Evolutionary conservation across 495 filamentous ascomycete species (phyloP), one percentile per base, ranked within the genome.

Genomic region (Rostrohypoxylon terebratum): DNA sequence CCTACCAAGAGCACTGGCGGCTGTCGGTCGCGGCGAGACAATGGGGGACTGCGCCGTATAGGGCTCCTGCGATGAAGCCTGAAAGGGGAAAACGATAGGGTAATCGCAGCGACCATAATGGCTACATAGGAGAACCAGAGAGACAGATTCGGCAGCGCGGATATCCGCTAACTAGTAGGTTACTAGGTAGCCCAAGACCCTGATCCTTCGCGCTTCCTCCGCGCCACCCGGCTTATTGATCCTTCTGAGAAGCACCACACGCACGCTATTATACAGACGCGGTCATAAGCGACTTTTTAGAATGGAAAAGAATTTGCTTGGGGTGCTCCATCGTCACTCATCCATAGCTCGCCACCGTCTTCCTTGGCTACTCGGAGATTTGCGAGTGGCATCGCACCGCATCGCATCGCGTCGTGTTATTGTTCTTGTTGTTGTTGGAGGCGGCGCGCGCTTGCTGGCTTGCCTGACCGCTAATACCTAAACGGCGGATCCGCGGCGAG

Each of bases 211-310:
- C 59, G 44, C 42, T 16, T 9, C 48, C 44, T 67, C 57, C 20
- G 36, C 42, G 31, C 50, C 18, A 18, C 50, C 51, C 63, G 45
- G 69, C 69, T 72, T 72, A 63, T 72, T 67, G 69, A 67, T 67
- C 69, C 69, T 67, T 59, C 53, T 18, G 20, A 28, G 28, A 34
- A 57, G 44, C 23, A 38, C 51, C 33, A 9, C 16, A 2, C 25
- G n/a, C 21, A 13, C 4, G 34, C 34, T 38, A 14, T 21, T 23
- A 59, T 34, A 14, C 18, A 18, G 38, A 40, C 34, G 31, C 33
- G 51, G 31, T 20, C 14, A 36, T 36, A 25, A 31, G 28, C 14
- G 28, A 18, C 2, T 55, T 16, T 55, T n/a, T n/a, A n/a, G n/a
- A n/a, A n/a, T n/a, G 9, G 28, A 18, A 31, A 51, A 55, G 36